These are phyloP conservation scores for Botryotinia globosa DNA, from an alignment of 2,329 filamentous ascomycete genomes.

Conservation along the genomic window DNA sequence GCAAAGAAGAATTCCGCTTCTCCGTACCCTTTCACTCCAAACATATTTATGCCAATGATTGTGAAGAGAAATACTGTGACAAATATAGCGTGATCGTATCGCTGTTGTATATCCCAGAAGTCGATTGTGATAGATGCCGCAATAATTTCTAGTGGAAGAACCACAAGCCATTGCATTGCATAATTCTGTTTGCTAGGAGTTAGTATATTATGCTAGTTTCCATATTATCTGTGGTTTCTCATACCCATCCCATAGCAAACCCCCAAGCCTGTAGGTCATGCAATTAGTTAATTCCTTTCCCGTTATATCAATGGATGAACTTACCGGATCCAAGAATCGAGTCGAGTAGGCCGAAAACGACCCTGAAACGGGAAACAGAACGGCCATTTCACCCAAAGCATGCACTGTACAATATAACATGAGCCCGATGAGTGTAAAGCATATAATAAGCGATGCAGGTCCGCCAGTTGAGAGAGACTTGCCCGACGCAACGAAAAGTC, in stretches of 20 bases:
- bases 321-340: conserved; percentile 82
- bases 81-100: conserved; percentile 67
- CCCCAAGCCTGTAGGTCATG: conserved; percentile 59
- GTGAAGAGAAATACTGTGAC: conserved; percentile 76
- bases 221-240: conserved; percentile 1
- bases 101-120: conserved; percentile 63
- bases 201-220: conserved; percentile 14
- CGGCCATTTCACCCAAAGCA: conserved; percentile 85
- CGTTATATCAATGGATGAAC: background rate
- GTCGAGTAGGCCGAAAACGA: conserved; percentile 92
- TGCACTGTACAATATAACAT: conserved; percentile 95
- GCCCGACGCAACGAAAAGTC: conserved; percentile 84
- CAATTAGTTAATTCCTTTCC: background rate
- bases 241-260: conserved; percentile 83
- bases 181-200: conserved; percentile 52
- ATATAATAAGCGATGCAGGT: conserved; percentile 73
- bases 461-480: conserved; percentile 67
- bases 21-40: conserved; percentile 84
- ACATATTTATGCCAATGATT: conserved; percentile 81
- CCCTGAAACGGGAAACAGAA: conserved; percentile 85
- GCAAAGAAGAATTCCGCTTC: conserved; percentile 88
- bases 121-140: conserved; percentile 80
- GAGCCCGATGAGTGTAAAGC: conserved; percentile 73
- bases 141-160: conserved; percentile 82
- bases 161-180: conserved; percentile 81